Percentiles rank a stretch among this genome's conserved stretches.
Conservation (phyloP, 2,329 filamentous ascomycete species). For the Cladosporium velox region DNA sequence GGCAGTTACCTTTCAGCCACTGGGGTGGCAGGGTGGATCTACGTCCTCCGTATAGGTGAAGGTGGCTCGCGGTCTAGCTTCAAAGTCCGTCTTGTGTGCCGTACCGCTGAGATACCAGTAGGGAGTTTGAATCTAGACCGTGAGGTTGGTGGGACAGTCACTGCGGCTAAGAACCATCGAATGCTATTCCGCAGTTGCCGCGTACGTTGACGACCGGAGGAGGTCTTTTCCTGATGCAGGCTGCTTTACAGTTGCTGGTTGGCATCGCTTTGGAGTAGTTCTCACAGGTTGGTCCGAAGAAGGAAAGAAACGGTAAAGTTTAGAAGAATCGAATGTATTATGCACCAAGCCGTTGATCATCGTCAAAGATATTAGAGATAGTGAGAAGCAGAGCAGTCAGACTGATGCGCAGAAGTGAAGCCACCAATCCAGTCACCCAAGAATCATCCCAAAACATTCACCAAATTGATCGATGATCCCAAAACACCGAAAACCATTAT, state of each 20-base stretch:
- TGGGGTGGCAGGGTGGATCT: not conserved
- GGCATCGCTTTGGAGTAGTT: not conserved
- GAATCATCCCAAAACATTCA: constrained; percentile 14
- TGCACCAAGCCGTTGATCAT: constrained; percentile 14
- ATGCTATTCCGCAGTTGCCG: not conserved
- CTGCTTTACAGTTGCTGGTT: not conserved
- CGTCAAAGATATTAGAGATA: constrained; percentile 7
- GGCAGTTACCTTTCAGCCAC: not conserved
- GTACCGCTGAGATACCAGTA: not conserved
- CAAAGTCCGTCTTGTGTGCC: not conserved
- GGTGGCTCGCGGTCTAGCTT: not conserved
- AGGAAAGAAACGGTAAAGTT: not conserved
- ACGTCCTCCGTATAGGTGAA: no score
- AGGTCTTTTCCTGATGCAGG: not conserved
- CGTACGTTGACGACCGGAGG: not conserved
- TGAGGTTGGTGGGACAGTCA: not conserved
- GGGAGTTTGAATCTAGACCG: not conserved
- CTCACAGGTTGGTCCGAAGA: not conserved
- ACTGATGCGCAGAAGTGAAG: constrained; percentile 14
- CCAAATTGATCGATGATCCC: constrained; percentile 5
- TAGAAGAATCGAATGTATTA: constrained; percentile 17
- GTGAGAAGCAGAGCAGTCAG: constrained; percentile 8
- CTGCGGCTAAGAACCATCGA: not conserved
- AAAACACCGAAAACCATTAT: constrained; percentile 19
- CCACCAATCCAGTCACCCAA: constrained; percentile 12